Evolutionary conservation across 139 green algal species (phyloP).

Genomic region (Chlamydomonas applanata): DNA sequence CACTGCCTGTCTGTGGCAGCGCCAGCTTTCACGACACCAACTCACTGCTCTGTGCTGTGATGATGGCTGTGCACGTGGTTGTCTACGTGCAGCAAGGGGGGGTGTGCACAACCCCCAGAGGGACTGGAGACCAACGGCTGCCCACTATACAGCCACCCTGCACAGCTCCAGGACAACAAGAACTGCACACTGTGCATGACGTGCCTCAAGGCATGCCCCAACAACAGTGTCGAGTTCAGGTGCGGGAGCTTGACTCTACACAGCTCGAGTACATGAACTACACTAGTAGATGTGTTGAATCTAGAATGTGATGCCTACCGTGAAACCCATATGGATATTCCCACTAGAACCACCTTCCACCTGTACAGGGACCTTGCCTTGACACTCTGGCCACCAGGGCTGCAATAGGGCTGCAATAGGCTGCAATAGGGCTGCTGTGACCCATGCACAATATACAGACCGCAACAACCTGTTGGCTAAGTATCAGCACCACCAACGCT

Average conservation of each 20-base stretch:
- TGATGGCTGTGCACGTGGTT: too few relatives aligned
- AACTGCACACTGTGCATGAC: conserved; percentile 78
- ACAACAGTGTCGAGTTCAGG: conserved; percentile 54
- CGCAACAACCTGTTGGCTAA: too few relatives aligned
- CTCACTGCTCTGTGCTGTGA: too few relatives aligned
- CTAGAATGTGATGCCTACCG: not conserved
- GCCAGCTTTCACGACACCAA: too few relatives aligned
- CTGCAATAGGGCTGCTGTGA: too few relatives aligned
- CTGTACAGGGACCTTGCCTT: too few relatives aligned
- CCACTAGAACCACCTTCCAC: not conserved
- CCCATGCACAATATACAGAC: too few relatives aligned
- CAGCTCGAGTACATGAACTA: too few relatives aligned
- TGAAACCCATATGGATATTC: not conserved
- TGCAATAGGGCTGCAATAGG: not conserved
- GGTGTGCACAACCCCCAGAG: conserved; percentile 29
- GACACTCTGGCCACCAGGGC: not conserved
- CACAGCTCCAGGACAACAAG: conserved; percentile 71
- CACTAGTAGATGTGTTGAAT: too few relatives aligned
- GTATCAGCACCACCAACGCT: too few relatives aligned
- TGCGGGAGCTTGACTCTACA: not conserved
- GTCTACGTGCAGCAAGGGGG: conserved; percentile 47
- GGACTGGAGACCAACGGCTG: conserved; percentile 55
- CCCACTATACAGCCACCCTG: conserved; percentile 75
- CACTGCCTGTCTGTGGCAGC: too few relatives aligned
- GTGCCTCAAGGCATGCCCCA: conserved; percentile 63